Evolutionary conservation across 2,329 filamentous ascomycete genomes (phyloP), one percentile per base, ranked within the genome.

Genomic region (Fusarium liriodendri): DNA sequence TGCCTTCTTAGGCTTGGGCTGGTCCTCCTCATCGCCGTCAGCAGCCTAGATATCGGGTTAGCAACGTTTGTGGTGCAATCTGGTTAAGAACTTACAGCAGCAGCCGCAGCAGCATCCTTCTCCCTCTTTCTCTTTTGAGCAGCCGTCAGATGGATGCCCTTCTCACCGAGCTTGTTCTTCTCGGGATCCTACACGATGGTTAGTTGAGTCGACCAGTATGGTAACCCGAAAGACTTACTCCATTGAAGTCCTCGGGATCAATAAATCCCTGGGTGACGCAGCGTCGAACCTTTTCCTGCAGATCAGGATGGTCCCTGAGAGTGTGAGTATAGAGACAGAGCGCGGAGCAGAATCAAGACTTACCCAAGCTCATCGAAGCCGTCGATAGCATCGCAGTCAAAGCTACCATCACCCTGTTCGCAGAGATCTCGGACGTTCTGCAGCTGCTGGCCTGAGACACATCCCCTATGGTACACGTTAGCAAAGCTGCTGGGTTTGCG

Each of bases 231-330:
- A 27, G 35, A 86, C 93, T 84, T 88, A 97, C 95, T 14, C 95
- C 95, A 37, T 93, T 96, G 91, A 95, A 98, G 77, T 98, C 96
- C 61, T 94, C 92, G 47, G 94, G 88, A 75, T 93, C 92, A 77
- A 98, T 92, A 77, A 97, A 94, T 27, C 94, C 95, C 80, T 95
- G 89, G 67, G 89, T 87, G 27, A 98, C 82, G 61, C 93, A 94
- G 54, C 88, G 89, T 60, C 89, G 87, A 73, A 98, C 86, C 86
- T 97, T 98, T 52, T 89, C 89, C 82, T 95, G 90, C 2, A 90
- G 77, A 2, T 94, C 92, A 0, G 87, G 84, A 40, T 91, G 84
- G 4, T 83, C 83, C 5, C 85, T 85, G 42, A 59, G 54, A 2
- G 58, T 74, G 62, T 73, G 8, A 79, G 72, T 42, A 63, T 16